phyloP scores from a whole-genome alignment of 495 filamentous ascomycete species.

The Aspergillus nanangensis region DNA sequence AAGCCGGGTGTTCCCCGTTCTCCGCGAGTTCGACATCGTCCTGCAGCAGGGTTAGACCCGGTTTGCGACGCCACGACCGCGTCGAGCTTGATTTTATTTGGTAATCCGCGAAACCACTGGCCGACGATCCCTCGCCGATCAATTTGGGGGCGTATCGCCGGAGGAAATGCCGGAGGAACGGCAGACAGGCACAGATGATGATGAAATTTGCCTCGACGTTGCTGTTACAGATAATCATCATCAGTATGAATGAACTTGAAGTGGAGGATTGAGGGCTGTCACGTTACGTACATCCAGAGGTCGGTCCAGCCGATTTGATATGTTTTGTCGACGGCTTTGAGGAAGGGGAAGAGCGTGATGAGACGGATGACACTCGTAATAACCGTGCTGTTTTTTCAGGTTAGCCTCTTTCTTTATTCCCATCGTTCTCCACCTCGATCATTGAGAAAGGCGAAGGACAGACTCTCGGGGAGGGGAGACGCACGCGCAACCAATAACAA shows the following conservation, averaged over 20 bases:
- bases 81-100: neutral
- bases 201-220: slow-evolving; percentile 27
- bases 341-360: slow-evolving; percentile 16
- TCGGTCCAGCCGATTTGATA: slow-evolving; percentile 15
- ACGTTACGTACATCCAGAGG: slow-evolving; percentile 17
- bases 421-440: too few relatives aligned
- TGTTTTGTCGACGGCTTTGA: slow-evolving; percentile 14
- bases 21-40: slow-evolving; percentile 13
- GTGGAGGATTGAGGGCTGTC: too few relatives aligned
- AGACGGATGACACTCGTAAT: slow-evolving; percentile 24
- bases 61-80: slow-evolving; percentile 7
- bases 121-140: slow-evolving; percentile 11
- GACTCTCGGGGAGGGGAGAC: too few relatives aligned
- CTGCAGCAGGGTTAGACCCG: slow-evolving; percentile 8
- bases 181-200: slow-evolving; percentile 22
- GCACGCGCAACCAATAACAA: slow-evolving; percentile 23
- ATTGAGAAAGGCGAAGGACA: too few relatives aligned
- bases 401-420: too few relatives aligned
- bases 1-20: neutral
- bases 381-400: slow-evolving; percentile 19
- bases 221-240: neutral
- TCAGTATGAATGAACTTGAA: neutral
- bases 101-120: neutral
- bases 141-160: slow-evolving; percentile 16
- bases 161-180: slow-evolving; percentile 20